phyloP scores from a whole-genome alignment of 352 stramenopile genomes.

The Globisporangium polare region DNA sequence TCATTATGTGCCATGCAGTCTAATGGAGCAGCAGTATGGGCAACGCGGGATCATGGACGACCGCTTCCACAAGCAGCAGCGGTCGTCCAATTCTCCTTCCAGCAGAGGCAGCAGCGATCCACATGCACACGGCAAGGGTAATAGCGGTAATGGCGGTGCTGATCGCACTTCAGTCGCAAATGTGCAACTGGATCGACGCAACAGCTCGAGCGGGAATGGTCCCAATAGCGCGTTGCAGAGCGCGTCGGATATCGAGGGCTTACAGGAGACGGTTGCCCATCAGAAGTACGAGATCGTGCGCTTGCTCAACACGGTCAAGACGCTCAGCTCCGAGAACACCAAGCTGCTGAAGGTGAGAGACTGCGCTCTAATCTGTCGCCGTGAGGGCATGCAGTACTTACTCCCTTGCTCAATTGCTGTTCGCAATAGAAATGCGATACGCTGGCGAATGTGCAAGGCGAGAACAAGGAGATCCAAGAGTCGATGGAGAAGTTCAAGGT shows the following conservation, averaged over 20 bases:
- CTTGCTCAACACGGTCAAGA: conserved; percentile 81
- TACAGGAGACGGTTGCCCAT: conserved; percentile 56
- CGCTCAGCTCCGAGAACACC: conserved; percentile 79
- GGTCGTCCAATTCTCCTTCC: conserved; percentile 9
- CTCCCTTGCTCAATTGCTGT: not conserved
- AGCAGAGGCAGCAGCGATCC: conserved; percentile 2
- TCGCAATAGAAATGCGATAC: conserved; percentile 66
- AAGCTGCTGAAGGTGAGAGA: conserved; percentile 69
- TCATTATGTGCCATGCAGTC: conserved; percentile 19
- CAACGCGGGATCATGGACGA: conserved; percentile 34
- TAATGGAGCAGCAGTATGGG: conserved; percentile 82
- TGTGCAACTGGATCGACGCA: conserved; percentile 1
- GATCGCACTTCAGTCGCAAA: not conserved
- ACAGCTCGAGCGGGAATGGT: not conserved
- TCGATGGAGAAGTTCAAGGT: conserved; percentile 85
- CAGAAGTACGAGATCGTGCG: conserved; percentile 84
- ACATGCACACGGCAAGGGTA: not conserved
- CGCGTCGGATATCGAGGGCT: conserved; percentile 27
- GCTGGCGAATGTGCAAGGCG: conserved; percentile 60
- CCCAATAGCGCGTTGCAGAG: not conserved
- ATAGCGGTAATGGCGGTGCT: not conserved
- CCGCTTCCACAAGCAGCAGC: conserved; percentile 20
- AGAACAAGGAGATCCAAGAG: conserved; percentile 76
- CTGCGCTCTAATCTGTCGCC: not conserved
- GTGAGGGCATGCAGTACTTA: not conserved